Evolutionary conservation across 805 yeast genomes (phyloP), one percentile per base, ranked within the genome.

Genomic region (Barnettozyma pratensis): DNA sequence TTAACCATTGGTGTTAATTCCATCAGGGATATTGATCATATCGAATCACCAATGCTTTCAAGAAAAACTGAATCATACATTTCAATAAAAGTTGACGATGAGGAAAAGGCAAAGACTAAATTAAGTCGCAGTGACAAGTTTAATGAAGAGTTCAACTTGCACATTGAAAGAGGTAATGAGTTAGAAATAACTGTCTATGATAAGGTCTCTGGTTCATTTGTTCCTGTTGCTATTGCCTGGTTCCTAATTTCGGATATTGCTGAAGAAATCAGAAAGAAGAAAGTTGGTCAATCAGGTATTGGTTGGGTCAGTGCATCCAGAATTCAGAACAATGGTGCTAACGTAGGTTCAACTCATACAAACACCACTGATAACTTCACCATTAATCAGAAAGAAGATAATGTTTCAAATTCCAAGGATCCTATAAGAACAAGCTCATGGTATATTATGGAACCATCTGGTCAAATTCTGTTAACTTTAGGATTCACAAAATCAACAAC

Each of bases 221-320:
- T 84, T 7, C 98, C 99, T 0, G 97, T 94, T 7, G 99, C 96
- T 7, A 75, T 94, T 37, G 80, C 86, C 58, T 94, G 99, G 99
- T 75, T 92, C 29, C 77, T 92, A 36, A 73, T 94, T 30, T 83
- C 95, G 4, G 99, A 94, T 66, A 79, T 94, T 39, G 90, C 95
- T 0, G 99, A 94, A 70, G 98, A 94, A 57, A 77, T 92, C 47
- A 87, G 99, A 67, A 86, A 94, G 60, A 85, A 84, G 65, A 89
- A 88, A 59, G 91, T 87, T 26, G 87, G 81, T 7, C 82, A 80
- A 58, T 87, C 87, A 39, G 86, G 82, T 3, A 78, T 82, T 42
- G 96, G 94, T 42, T 94, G 98, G 99, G 86, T 88, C 7, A 78
- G 88, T 51, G 97, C 96, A 1, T 74, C 86, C 0, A 75, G 76